These are phyloP conservation scores for Heritiera fomes DNA, from an alignment of 345 rosid genomes.

Conservation along the genomic window DNA sequence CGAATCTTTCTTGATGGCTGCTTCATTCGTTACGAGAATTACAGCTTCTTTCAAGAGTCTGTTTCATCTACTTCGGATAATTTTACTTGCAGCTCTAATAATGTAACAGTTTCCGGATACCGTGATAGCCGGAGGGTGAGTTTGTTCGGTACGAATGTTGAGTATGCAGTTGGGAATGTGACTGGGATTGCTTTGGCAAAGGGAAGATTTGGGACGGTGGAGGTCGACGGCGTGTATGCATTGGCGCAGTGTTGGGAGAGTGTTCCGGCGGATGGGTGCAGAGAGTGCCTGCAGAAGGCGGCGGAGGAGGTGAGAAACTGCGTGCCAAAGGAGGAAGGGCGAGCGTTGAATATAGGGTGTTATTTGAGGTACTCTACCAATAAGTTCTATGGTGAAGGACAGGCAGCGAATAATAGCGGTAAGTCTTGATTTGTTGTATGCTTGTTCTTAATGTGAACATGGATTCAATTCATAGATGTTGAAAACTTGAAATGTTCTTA, in stretches of 20 bases:
- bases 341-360: constrained; percentile 52
- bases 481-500: too few species aligned
- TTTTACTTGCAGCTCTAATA: constrained; percentile 33
- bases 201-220: constrained; percentile 35
- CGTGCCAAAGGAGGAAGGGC: constrained; percentile 45
- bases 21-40: constrained; percentile 57
- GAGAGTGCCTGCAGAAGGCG: constrained; percentile 47
- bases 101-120: background rate
- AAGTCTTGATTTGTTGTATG: background rate
- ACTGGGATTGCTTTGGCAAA: constrained; percentile 33
- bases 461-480: too few species aligned
- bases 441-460: background rate
- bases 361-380: constrained; percentile 44
- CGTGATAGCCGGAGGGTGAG: background rate
- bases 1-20: constrained; percentile 65
- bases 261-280: constrained; percentile 39
- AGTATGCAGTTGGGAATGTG: constrained; percentile 39
- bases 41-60: constrained; percentile 49
- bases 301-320: constrained; percentile 35
- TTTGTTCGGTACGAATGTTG: constrained; percentile 21
- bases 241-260: constrained; percentile 5
- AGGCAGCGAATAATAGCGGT: constrained; percentile 29
- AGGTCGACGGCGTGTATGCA: constrained; percentile 37
- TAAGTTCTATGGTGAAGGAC: constrained; percentile 32
- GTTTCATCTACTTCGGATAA: constrained; percentile 34